Base-by-base conservation (phyloP, 2,329 filamentous ascomycete species). In the Xylaria sp. region DNA sequence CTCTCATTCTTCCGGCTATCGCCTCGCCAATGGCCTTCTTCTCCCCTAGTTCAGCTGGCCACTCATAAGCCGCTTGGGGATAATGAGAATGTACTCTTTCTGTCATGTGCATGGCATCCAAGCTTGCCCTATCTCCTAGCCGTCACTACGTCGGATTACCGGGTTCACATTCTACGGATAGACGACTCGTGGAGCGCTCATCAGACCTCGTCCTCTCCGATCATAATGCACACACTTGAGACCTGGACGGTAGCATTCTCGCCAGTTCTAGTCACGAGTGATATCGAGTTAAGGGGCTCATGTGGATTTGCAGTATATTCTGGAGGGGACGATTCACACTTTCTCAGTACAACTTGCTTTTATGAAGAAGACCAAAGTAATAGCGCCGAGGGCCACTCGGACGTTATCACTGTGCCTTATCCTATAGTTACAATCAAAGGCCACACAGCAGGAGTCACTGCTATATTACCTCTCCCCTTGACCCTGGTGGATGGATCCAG, bases 371-470 rank as follows among this genome's bases (percentile, higher is more conserved):
- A 69, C 66, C 66, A n/a, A 46, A 28, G 12, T 12, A 36, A 49
- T 23, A 51, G n/a, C n/a, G 59, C 60, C 18, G 64, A 66, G 31
- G 64, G 49, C 8, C 65, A 73, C 20, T 71, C 71, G 2, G 69
- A 70, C 25, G 56, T 33, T 6, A 56, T 76, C 1, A 60, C 71
- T 31, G 54, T 60, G 0, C 70, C 74, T 1, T 79, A 76, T 67
- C 67, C 76, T 7, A 69, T 77, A 1, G 68, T 79, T 8, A 71
- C 69, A 15, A 74, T 82, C 33, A 90, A 85, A 69, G 85, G 86
- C 18, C 94, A 97, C 75, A 84, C 85, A n/a, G 94, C 94, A 1
- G 95, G 96, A 12, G 92, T 98, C 0, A 97, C 94, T 0, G 89
- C 93, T 1, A 96, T 98, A 63, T 80, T 98, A 2, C 93, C 94